These are phyloP conservation scores for Termitomyces sp. DNA, from an alignment of 768 basidiomycete genomes.

Conservation along the genomic window DNA sequence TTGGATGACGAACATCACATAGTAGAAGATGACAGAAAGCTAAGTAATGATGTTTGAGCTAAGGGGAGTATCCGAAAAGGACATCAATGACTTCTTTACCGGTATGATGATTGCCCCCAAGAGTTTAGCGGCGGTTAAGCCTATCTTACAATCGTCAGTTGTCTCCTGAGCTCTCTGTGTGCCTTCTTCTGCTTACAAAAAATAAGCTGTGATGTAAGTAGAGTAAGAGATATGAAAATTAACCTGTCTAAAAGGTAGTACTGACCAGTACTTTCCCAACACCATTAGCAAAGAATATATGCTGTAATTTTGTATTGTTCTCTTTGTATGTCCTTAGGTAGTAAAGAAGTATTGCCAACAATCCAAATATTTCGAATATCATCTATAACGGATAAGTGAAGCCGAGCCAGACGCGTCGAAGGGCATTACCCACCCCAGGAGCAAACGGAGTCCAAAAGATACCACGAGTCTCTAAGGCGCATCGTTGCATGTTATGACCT, in stretches of 20 bases:
- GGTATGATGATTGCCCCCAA: constrained; percentile 4
- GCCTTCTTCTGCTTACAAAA: constrained; percentile 4
- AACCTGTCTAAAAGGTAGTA: background rate
- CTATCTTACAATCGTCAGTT: background rate
- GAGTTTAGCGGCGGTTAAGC: background rate
- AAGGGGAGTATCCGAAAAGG: background rate
- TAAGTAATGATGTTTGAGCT: background rate
- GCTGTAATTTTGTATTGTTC: background rate
- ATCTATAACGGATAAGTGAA: background rate
- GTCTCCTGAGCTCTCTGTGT: background rate
- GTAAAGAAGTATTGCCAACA: background rate
- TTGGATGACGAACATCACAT: background rate
- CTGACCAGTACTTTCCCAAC: background rate
- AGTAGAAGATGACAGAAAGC: constrained; percentile 6
- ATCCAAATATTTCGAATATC: constrained; percentile 7
- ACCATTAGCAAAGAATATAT: background rate
- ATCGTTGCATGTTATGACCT: too few relatives aligned
- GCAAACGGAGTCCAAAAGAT: constrained; percentile 6
- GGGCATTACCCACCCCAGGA: background rate
- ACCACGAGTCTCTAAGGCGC: background rate
- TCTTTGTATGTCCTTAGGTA: background rate
- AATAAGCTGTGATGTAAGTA: background rate
- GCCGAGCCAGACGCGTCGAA: background rate
- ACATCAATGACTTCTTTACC: background rate
- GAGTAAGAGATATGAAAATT: background rate